phyloP scores from a whole-genome alignment of 1,284 basidiomycete species.

The Sparassis latifolia region DNA sequence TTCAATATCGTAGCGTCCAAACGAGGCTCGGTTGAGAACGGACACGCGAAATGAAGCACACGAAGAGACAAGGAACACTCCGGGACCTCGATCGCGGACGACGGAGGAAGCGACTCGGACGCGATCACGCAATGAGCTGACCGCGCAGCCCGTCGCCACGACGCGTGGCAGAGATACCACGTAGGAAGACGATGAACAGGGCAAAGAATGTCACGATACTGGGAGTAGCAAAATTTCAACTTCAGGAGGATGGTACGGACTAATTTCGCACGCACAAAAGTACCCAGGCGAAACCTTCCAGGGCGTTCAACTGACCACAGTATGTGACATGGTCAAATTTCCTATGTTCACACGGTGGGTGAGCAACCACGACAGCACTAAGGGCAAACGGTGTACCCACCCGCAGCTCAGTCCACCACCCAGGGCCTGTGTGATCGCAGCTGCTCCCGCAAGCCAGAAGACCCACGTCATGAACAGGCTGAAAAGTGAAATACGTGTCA shows the following conservation, averaged over 20 bases:
- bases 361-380: background rate
- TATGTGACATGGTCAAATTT: slow-evolving; percentile 37
- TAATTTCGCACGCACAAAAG: slow-evolving; percentile 19
- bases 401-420: slow-evolving; percentile 64
- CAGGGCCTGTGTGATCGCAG: slow-evolving; percentile 56
- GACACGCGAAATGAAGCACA: too few species aligned
- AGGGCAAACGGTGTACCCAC: slow-evolving; percentile 29
- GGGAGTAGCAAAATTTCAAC: background rate
- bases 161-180: slow-evolving; percentile 22
- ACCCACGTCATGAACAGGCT: slow-evolving; percentile 60
- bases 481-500: background rate
- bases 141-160: slow-evolving; percentile 27
- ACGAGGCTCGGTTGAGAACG: too few species aligned
- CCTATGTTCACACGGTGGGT: background rate
- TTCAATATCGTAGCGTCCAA: too few species aligned
- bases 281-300: slow-evolving; percentile 30
- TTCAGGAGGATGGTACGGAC: too few species aligned
- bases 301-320: slow-evolving; percentile 36
- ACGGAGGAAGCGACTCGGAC: too few species aligned
- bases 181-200: slow-evolving; percentile 22
- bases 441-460: slow-evolving; percentile 34
- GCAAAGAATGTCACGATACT: slow-evolving; percentile 27
- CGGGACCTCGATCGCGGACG: too few species aligned
- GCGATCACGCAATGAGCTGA: slow-evolving; percentile 17
- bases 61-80: too few species aligned